Evolutionary conservation across 371 early-diverging fungal genomes (phyloP).

Genomic region (Lichtheimia hyalospora): DNA sequence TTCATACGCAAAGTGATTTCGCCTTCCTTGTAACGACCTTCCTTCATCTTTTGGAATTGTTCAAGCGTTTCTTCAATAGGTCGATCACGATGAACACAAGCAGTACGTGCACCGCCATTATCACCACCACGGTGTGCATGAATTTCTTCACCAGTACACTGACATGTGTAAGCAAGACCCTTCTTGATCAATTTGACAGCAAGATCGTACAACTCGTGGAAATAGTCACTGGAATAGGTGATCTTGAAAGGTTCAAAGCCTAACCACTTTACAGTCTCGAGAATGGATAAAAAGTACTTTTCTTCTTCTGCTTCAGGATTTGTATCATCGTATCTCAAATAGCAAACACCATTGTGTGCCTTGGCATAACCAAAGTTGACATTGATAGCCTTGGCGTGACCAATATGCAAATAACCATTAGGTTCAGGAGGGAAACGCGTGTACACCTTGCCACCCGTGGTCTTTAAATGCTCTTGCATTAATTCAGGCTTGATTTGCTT

Average conservation of each 20-base stretch:
- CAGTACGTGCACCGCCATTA: constrained; percentile 81
- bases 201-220: constrained; percentile 91
- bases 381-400: constrained; percentile 99
- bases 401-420: constrained; percentile 98
- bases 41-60: constrained; percentile 98
- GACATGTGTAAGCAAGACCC: constrained; percentile 98
- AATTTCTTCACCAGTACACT: constrained; percentile 95
- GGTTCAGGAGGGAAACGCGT: constrained; percentile 99
- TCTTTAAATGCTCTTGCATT: constrained; percentile 90
- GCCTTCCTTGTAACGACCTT: constrained; percentile 94
- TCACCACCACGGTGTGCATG: constrained; percentile 91
- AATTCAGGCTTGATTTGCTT: constrained; percentile 93
- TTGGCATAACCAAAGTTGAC: constrained; percentile 98
- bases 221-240: constrained; percentile 98
- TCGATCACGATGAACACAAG: constrained; percentile 93
- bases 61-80: constrained; percentile 90
- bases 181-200: constrained; percentile 89
- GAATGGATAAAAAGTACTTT: constrained; percentile 93
- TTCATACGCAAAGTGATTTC: constrained; percentile 98
- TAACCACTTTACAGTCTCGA: constrained; percentile 96
- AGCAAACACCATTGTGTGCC: constrained; percentile 90
- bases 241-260: constrained; percentile 96
- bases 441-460: constrained; percentile 93
- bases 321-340: constrained; percentile 99
- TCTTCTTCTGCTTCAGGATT: constrained; percentile 99